A percentile compares a stretch with the other conserved stretches of the same genome.
These are phyloP conservation scores for Zygnema circumcarinatum DNA, from an alignment of 139 green algal genomes.

Conservation along the genomic window DNA sequence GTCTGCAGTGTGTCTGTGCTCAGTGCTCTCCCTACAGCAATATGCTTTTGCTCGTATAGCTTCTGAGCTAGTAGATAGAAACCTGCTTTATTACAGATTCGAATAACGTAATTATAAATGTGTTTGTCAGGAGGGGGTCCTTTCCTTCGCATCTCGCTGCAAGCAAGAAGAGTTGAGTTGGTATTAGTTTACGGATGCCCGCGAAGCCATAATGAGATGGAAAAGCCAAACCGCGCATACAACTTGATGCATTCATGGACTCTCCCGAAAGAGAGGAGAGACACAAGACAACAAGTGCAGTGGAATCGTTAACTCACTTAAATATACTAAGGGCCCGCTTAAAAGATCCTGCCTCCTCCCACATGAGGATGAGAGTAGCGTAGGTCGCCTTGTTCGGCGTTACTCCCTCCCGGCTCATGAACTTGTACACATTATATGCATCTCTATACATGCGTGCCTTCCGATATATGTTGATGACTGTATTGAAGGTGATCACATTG, in stretches of 20 bases:
- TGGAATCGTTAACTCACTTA: background rate
- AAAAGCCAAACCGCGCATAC: background rate
- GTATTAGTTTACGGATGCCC: background rate
- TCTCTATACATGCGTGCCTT: background rate
- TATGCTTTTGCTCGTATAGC: background rate
- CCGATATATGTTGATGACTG: background rate
- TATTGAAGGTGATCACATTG: slow-evolving; percentile 22
- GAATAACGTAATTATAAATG: background rate
- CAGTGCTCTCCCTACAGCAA: background rate
- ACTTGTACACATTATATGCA: background rate
- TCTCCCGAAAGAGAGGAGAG: background rate
- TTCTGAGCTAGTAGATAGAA: background rate
- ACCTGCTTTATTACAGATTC: background rate
- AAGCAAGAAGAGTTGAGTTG: background rate
- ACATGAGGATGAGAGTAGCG: slow-evolving; percentile 13
- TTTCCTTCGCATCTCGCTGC: background rate
- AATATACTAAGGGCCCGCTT: background rate
- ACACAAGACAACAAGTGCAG: background rate
- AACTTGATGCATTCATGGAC: background rate
- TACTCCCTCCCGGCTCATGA: background rate
- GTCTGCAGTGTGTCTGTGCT: background rate
- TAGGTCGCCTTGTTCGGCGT: slow-evolving; percentile 5
- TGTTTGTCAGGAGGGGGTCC: background rate
- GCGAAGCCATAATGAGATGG: background rate
- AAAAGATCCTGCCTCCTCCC: background rate